Conservation (phyloP, 805 yeast genomes). For the Cyberlindnera mrakii region DNA sequence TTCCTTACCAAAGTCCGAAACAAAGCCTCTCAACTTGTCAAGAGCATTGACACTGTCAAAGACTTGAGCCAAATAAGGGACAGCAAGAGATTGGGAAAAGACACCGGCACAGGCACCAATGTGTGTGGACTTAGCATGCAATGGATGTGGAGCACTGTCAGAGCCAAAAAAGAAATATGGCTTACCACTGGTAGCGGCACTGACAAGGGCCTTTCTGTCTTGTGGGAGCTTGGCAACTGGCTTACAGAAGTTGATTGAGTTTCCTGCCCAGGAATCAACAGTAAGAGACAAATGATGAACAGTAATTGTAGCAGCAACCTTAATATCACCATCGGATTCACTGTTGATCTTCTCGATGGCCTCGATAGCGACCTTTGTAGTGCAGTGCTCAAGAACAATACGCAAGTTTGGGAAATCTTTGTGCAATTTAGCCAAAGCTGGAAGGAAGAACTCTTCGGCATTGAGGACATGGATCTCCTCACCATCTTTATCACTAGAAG, state of each 20-base stretch:
- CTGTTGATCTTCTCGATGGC: constrained; percentile 63
- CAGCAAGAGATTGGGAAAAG: constrained; percentile 78
- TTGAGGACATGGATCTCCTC: constrained; percentile 83
- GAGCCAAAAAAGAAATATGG: constrained; percentile 95
- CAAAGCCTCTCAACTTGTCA: constrained; percentile 66
- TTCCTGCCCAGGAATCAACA: constrained; percentile 95
- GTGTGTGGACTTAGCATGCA: constrained; percentile 68
- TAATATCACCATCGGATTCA: constrained; percentile 33
- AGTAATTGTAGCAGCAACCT: constrained; percentile 88
- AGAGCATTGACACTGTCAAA: constrained; percentile 65
- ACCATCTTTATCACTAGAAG: constrained; percentile 47
- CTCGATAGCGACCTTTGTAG: constrained; percentile 82
- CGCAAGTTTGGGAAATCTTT: constrained; percentile 77
- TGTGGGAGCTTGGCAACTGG: constrained; percentile 94
- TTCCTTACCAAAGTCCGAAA: constrained; percentile 60
- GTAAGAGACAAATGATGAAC: constrained; percentile 91
- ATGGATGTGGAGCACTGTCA: constrained; percentile 96
- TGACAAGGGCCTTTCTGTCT: constrained; percentile 73
- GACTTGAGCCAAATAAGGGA: constrained; percentile 80
- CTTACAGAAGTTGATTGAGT: constrained; percentile 91
- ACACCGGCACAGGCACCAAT: constrained; percentile 97
- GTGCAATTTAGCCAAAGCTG: constrained; percentile 78
- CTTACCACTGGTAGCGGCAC: constrained; percentile 87
- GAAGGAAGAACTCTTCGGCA: constrained; percentile 90
- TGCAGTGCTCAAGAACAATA: constrained; percentile 91